Percentiles rank a stretch among this genome's conserved stretches.
These are phyloP conservation scores for Aspergillus biplanus DNA, from an alignment of 495 filamentous ascomycete species.

Conservation along the genomic window DNA sequence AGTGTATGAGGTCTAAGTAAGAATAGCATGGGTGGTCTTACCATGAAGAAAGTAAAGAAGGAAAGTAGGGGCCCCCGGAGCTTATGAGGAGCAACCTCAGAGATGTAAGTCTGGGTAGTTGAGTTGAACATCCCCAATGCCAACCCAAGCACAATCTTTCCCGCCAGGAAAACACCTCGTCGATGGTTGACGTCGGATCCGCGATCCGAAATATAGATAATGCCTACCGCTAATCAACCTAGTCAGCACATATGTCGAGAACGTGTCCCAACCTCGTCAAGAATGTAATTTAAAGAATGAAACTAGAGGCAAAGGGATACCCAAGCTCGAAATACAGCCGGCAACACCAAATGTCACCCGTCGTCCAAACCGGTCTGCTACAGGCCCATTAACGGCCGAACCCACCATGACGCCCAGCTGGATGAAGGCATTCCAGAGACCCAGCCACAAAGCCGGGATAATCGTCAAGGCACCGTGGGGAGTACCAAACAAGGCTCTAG, in stretches of 20 bases:
- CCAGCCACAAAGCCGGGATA: slow-evolving; percentile 35
- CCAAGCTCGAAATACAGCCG: slow-evolving; percentile 24
- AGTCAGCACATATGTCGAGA: no score
- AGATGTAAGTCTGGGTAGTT: slow-evolving; percentile 32
- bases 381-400: slow-evolving; percentile 23
- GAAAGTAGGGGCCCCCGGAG: slow-evolving; percentile 31
- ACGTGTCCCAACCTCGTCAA: no score
- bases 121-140: slow-evolving; percentile 28
- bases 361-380: slow-evolving; percentile 30
- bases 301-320: no score
- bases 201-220: no score
- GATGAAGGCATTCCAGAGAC: slow-evolving; percentile 33
- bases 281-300: no score
- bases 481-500: no score
- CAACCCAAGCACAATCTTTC: slow-evolving; percentile 32
- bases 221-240: no score
- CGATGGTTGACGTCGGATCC: no score
- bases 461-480: no score
- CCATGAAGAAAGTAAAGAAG: slow-evolving; percentile 26
- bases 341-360: slow-evolving; percentile 24
- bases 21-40: no score
- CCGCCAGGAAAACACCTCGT: slow-evolving; percentile 29
- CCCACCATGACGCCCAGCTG: slow-evolving; percentile 32
- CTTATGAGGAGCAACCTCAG: slow-evolving; percentile 28
- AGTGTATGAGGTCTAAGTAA: background rate